phyloP scores from a whole-genome alignment of 2,329 filamentous ascomycete species.

The Exophiala bonariae region DNA sequence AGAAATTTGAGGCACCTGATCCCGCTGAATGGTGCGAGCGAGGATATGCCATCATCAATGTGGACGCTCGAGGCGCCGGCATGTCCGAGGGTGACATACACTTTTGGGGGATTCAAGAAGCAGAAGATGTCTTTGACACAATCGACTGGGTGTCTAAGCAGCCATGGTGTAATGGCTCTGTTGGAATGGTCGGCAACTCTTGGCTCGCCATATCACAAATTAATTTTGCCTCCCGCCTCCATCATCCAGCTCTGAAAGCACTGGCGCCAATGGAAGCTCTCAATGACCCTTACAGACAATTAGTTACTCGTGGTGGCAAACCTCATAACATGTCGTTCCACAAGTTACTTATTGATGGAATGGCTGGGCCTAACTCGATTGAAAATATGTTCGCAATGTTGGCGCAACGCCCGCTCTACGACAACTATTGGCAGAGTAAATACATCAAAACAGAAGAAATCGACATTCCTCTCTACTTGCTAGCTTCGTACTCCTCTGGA shows the following conservation, averaged over 20 bases:
- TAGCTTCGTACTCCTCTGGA: constrained; percentile 33
- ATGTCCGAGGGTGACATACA: constrained; percentile 30
- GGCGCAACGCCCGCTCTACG: constrained; percentile 33
- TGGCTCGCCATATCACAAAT: constrained; percentile 56
- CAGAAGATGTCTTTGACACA: constrained; percentile 30
- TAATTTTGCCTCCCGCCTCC: constrained; percentile 50
- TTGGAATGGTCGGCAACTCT: constrained; percentile 51
- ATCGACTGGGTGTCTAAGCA: constrained; percentile 27
- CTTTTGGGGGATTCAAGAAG: constrained; percentile 30
- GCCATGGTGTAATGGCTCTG: constrained; percentile 45
- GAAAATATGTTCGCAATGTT: constrained; percentile 48
- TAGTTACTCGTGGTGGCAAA: constrained; percentile 44
- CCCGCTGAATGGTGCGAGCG: constrained; percentile 30
- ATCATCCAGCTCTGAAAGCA: constrained; percentile 43
- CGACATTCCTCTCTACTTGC: constrained; percentile 36
- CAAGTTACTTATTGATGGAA: constrained; percentile 17
- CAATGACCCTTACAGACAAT: constrained; percentile 48
- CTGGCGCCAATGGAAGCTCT: constrained; percentile 51
- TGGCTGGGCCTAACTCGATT: neutral
- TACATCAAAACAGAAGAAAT: constrained; percentile 24
- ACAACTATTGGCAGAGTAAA: constrained; percentile 28
- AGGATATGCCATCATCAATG: constrained; percentile 33
- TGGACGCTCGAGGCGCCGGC: constrained; percentile 30
- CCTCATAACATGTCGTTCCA: constrained; percentile 14
- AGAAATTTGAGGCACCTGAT: constrained; percentile 28